Base-by-base conservation (phyloP, 352 stramenopile species). In the Globisporangium takayamanum region DNA sequence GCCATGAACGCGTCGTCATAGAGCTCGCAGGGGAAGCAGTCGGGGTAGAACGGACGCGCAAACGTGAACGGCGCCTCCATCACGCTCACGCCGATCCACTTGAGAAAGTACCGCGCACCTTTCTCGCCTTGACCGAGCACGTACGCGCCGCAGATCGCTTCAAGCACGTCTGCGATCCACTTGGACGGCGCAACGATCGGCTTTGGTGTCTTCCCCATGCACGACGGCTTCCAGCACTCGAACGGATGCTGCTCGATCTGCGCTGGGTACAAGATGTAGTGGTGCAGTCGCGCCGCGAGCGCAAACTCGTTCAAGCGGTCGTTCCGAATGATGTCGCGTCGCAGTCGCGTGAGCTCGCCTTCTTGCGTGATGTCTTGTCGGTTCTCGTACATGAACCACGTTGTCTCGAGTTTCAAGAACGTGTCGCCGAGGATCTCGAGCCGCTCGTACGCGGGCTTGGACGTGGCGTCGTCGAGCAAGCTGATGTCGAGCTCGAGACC, bases 281-380 rank as follows among this genome's bases (percentile, higher is more conserved):
- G 78, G 25, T 95, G 83, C 8, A 95, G 60, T 0, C 70, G 57
- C 18, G 71, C 68, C 0, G 68, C 57, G 18, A 92, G 53, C 15
- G 85, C 80, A 54, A 93, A 90, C 50, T 88, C 62, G 58, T 84
- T 89, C 26, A 95, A 67, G 36, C 85, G 74, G 26, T 93, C 85
- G 45, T 95, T 95, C 7, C 85, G 81, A 58, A 95, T 95, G 41
- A 95, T 93, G 42, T 95, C 85, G 16, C 81, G 73, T 25, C 85
- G 83, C 60, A 93, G 57, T 48, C 85, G 74, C 7, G 83, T 89
- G 55, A 95, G 59, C 39, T 78, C 62, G 14, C 85, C 85, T 68
- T 95, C 85, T 51, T 89, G 72, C 1, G 55, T 60, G 45, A 95
- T 80, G 58, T 95, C 83, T 41, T 72, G 73, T 0, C 81, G 78